Evolutionary conservation across 208 protist species (phyloP), one percentile per base, ranked within the genome.

Genomic region (Leptomonas seymouri): DNA sequence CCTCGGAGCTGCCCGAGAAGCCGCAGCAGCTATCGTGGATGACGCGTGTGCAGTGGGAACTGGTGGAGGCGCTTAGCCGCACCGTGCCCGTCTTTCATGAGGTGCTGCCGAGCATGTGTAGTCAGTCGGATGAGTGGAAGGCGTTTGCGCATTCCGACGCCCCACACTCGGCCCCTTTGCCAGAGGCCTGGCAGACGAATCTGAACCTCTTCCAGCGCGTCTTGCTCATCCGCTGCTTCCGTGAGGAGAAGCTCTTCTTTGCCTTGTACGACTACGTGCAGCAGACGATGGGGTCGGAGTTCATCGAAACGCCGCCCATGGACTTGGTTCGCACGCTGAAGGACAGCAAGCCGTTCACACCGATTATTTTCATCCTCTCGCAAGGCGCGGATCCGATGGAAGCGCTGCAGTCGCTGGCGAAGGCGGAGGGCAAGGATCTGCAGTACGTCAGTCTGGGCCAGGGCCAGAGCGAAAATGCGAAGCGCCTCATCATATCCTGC

Each of bases 341-440:
- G 36, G 97, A 99, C 81, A 97, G 87, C 73, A 80, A 76, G 23
- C 68, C 87, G 56, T 64, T 86, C 59, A 93, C 94, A 46, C 97
- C 98, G 16, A 92, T 99, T 51, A 94, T 99, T 31, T 99, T 99
- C 80, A 92, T 99, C 16, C 95, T 99, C 11, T 99, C 98, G 15
- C 90, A 97, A 53, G 98, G 98, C 27, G 97, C 97, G 11, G 98
- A 99, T 79, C 98, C 98, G 46, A 97, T 97, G 78, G 85, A 88
- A 14, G 82, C 87, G 41, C 76, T 99, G 45, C 78, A 98, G 61
- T 84, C 87, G 21, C 98, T 98, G 70, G 97, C 97, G n/a, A 74
- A 76, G 45, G 80, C 85, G 11, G 90, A 95, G 50, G 77, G 80
- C 11, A 59, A 74, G 25, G 70, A 87, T 0, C 74, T 98, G 25